Evolutionary conservation across 2,329 filamentous ascomycete genomes (phyloP).

Genomic region (Rasamsonia emersonii): DNA sequence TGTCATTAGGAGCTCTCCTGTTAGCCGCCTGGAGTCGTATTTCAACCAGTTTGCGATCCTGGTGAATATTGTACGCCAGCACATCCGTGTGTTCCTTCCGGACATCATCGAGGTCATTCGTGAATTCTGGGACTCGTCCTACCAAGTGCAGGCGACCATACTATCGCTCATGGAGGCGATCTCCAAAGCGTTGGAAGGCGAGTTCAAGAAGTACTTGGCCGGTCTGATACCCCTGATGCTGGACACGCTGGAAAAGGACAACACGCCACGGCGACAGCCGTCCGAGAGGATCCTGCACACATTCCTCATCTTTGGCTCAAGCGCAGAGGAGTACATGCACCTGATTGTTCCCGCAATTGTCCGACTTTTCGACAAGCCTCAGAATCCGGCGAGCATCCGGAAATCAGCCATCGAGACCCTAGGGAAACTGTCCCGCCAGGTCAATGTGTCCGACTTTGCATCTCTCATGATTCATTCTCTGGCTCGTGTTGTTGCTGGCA

Average conservation of each 20-base stretch:
- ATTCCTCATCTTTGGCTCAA: slow-evolving; percentile 91
- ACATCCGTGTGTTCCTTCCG: slow-evolving; percentile 83
- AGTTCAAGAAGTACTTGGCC: slow-evolving; percentile 95
- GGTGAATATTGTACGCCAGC: slow-evolving; percentile 90
- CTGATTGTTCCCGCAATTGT: slow-evolving; percentile 95
- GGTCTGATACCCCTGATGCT: slow-evolving; percentile 88
- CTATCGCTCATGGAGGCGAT: slow-evolving; percentile 89
- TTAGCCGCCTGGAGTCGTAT: slow-evolving; percentile 79
- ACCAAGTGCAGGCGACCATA: slow-evolving; percentile 81
- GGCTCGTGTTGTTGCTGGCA: slow-evolving; percentile 66
- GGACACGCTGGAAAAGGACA: slow-evolving; percentile 81
- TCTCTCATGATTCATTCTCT: slow-evolving; percentile 94
- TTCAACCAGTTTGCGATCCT: slow-evolving; percentile 93
- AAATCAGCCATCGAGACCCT: slow-evolving; percentile 91
- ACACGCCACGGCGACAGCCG: slow-evolving; percentile 62
- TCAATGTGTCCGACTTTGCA: slow-evolving; percentile 95
- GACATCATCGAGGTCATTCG: slow-evolving; percentile 79
- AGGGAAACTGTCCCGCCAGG: slow-evolving; percentile 85
- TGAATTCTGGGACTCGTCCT: slow-evolving; percentile 79
- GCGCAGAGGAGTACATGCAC: slow-evolving; percentile 98
- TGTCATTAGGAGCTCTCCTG: slow-evolving; percentile 75
- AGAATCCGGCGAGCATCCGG: slow-evolving; percentile 68
- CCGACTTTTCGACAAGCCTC: slow-evolving; percentile 81
- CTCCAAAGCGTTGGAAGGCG: slow-evolving; percentile 83
- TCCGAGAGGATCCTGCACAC: slow-evolving; percentile 90